A percentile compares a stretch with the other conserved stretches of the same genome.
phyloP scores from a whole-genome alignment of 257 asterid species.

The Nicotiana tomentosiformis region DNA sequence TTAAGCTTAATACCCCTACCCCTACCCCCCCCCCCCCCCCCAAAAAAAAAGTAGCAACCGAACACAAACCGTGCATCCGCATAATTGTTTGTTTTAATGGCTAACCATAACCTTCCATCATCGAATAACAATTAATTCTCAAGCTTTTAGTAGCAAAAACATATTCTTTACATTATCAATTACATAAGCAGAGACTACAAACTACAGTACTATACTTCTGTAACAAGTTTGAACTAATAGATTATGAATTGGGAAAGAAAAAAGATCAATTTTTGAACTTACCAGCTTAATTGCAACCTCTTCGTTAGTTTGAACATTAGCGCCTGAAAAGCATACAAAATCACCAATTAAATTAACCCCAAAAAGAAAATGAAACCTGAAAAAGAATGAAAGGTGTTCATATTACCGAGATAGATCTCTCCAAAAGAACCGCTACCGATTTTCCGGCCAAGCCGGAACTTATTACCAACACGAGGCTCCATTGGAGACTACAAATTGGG shows the following conservation, averaged over 20 bases:
- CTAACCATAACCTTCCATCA: background rate
- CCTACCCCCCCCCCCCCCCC: background rate
- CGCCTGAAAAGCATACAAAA: slow-evolving; percentile 20
- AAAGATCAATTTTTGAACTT: background rate
- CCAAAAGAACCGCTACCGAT: slow-evolving; percentile 74
- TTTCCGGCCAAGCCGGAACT: slow-evolving; percentile 56
- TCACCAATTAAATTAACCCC: background rate
- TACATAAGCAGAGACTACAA: background rate
- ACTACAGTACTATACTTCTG: background rate
- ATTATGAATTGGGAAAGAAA: background rate
- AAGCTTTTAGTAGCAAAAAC: background rate
- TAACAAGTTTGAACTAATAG: background rate
- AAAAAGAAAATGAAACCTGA: too few relatives aligned
- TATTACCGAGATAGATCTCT: slow-evolving; percentile 39
- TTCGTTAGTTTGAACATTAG: slow-evolving; percentile 64
- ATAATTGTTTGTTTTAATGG: background rate
- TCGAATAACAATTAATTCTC: background rate
- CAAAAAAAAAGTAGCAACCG: background rate
- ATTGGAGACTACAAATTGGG: slow-evolving; percentile 17
- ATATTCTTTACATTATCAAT: background rate
- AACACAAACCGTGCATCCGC: background rate
- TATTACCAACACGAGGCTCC: slow-evolving; percentile 72
- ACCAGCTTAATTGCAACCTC: slow-evolving; percentile 66
- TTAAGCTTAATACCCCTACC: background rate
- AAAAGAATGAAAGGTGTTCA: background rate